Evolutionary conservation across 441 rosid species (phyloP).

Genomic region (Populus hybrid): DNA sequence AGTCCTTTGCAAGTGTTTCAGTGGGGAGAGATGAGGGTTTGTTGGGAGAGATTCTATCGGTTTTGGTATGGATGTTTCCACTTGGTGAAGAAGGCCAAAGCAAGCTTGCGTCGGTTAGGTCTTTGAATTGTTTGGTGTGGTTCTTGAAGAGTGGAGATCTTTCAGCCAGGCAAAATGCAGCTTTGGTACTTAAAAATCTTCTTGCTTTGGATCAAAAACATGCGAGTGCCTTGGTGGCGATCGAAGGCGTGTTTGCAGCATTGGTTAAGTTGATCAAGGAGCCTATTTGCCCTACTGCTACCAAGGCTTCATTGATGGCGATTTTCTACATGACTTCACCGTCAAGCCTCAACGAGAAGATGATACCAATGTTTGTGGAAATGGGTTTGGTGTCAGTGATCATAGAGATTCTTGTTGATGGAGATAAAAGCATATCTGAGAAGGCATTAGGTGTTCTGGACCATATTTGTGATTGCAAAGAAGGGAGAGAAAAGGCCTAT

Average conservation of each 20-base stretch:
- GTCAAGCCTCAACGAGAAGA: background rate
- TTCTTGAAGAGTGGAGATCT: conserved; percentile 16
- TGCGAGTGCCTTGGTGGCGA: background rate
- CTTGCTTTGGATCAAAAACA: conserved; percentile 15
- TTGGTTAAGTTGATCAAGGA: conserved; percentile 15
- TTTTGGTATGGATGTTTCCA: conserved; percentile 24
- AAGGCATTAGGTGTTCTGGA: conserved; percentile 23
- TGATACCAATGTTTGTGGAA: conserved; percentile 10
- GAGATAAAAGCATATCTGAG: conserved; percentile 18
- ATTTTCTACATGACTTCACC: conserved; percentile 15
- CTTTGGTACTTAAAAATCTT: conserved; percentile 15
- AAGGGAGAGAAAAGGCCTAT: conserved; percentile 23
- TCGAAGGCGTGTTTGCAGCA: conserved; percentile 17
- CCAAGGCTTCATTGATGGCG: conserved; percentile 20
- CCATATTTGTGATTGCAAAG: conserved; percentile 10
- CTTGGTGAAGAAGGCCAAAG: conserved; percentile 17
- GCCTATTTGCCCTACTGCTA: conserved; percentile 18
- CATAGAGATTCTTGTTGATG: conserved; percentile 19
- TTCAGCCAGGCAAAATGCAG: conserved; percentile 12
- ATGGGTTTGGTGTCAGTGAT: conserved; percentile 16
- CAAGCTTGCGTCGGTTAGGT: conserved; percentile 17
- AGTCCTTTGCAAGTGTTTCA: conserved; percentile 17
- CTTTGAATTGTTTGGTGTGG: conserved; percentile 14
- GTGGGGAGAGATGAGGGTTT: conserved; percentile 18
- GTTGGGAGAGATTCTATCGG: conserved; percentile 18